These are phyloP conservation scores for Sporothrix schenckii DNA, from an alignment of 2,329 filamentous ascomycete species.

Conservation along the genomic window DNA sequence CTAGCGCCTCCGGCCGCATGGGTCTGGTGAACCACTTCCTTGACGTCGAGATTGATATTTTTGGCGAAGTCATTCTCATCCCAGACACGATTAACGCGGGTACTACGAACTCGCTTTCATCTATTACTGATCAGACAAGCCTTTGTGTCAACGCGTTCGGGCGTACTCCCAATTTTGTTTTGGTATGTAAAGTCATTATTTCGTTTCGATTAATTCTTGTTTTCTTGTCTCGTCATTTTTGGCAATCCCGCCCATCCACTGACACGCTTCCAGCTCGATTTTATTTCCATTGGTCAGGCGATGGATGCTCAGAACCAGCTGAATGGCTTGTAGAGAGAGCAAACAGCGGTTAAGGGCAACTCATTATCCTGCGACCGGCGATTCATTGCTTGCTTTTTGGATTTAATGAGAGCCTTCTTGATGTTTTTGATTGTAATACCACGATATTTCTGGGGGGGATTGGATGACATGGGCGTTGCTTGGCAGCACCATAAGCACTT, in stretches of 20 bases:
- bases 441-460: not conserved
- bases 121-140: constrained; percentile 48
- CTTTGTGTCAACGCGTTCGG: constrained; percentile 42
- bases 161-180: constrained; percentile 44
- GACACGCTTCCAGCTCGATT: constrained; percentile 34
- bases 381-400: not conserved
- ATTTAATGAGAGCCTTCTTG: constrained; percentile 9
- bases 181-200: constrained; percentile 35
- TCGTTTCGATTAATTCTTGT: not conserved
- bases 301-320: constrained; percentile 34
- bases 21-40: constrained; percentile 66
- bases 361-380: not conserved
- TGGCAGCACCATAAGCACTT: constrained; percentile 24
- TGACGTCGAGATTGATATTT: constrained; percentile 48
- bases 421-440: constrained; percentile 24
- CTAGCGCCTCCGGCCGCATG: constrained; percentile 48
- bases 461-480: not conserved
- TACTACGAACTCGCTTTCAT: constrained; percentile 54
- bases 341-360: not conserved
- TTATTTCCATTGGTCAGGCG: constrained; percentile 32
- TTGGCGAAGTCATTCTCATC: constrained; percentile 38
- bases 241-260: not conserved
- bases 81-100: constrained; percentile 42
- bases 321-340: constrained; percentile 32
- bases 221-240: not conserved